These are phyloP conservation scores for Dentipellis sp. DNA, from an alignment of 768 basidiomycete species.

Conservation along the genomic window DNA sequence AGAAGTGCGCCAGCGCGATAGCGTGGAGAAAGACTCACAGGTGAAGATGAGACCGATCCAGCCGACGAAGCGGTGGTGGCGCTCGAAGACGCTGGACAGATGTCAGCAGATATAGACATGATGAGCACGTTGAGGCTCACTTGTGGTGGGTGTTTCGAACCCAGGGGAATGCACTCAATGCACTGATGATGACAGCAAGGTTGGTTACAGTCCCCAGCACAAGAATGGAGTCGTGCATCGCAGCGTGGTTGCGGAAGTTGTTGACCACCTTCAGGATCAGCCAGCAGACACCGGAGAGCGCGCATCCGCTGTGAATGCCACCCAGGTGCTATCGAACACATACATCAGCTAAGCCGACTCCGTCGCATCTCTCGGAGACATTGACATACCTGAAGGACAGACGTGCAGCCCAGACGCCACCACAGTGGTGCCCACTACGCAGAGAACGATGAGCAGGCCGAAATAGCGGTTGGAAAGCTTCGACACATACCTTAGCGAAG, in stretches of 20 bases:
- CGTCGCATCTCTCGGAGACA: neutral
- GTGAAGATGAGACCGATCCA: constrained; percentile 25
- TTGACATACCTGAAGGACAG: constrained; percentile 48
- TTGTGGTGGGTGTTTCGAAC: constrained; percentile 35
- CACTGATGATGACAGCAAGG: constrained; percentile 27
- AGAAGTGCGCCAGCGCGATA: neutral
- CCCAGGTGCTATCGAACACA: constrained; percentile 28
- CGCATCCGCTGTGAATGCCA: constrained; percentile 37
- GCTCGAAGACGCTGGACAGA: constrained; percentile 28
- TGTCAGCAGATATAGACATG: constrained; percentile 8
- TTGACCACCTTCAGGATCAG: constrained; percentile 26
- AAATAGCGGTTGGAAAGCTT: neutral
- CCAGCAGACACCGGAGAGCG: constrained; percentile 28
- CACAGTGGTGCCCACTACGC: constrained; percentile 62
- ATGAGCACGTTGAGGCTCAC: constrained; percentile 17
- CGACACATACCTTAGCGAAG: constrained; percentile 56
- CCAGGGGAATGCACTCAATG: constrained; percentile 32
- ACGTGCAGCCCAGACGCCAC: constrained; percentile 66
- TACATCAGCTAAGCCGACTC: constrained; percentile 1
- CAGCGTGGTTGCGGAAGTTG: constrained; percentile 27
- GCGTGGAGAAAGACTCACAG: constrained; percentile 7
- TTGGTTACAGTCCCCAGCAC: constrained; percentile 30
- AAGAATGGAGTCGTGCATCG: constrained; percentile 27
- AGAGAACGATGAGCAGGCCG: neutral
- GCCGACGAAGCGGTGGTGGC: constrained; percentile 34